Base-by-base conservation (phyloP, 148 eudicot genomes). In the Cornus controversa region DNA sequence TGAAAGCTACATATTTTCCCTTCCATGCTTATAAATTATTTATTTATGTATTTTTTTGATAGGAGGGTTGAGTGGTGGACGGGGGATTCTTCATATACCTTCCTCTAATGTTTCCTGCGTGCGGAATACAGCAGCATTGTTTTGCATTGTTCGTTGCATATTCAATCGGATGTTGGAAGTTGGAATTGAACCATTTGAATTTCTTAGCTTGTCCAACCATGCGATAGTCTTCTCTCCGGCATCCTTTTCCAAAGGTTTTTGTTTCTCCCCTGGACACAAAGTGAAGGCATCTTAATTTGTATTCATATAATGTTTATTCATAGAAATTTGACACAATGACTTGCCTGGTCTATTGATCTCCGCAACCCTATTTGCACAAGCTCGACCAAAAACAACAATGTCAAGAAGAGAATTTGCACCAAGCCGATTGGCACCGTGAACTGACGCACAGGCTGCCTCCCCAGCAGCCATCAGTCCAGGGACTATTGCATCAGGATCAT, bases 381-480 rank as follows among this genome's bases (percentile, higher is more conserved):
- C 99, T 78, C 99, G 91, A 25, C 98, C 99, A 65, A 96, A 96
- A 74, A 96, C 99, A 84, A 96, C 99, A 89, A 96, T 96, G 82
- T 93, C 99, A 76, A 96, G 98, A 81, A 96, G 99, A 76, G 98
- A 96, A 82, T 93, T 96, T 45, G 99, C 99, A 71, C 99, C 99
- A 77, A 96, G 98, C 50, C 98, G 84, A 86, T 96, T 96, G 77
- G 99, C 98, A 67, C 99, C 99, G 75, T 96, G 99, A 84, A 96
- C 99, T 77, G 99, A 93, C 42, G 99, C 99, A 89, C 99, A 93
- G 62, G 99, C 93, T 81, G 98, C 99, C 85, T 96, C 99, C 53
- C 99, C 99, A 77, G 98, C 99, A 82, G 98, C 99, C 93, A 91
- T 82, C 53, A 93, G 85, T 80, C 99, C 99, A 76, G 99, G 99